Evolutionary conservation across 768 basidiomycete genomes (phyloP).

Genomic region (Tephrocybe sp.): DNA sequence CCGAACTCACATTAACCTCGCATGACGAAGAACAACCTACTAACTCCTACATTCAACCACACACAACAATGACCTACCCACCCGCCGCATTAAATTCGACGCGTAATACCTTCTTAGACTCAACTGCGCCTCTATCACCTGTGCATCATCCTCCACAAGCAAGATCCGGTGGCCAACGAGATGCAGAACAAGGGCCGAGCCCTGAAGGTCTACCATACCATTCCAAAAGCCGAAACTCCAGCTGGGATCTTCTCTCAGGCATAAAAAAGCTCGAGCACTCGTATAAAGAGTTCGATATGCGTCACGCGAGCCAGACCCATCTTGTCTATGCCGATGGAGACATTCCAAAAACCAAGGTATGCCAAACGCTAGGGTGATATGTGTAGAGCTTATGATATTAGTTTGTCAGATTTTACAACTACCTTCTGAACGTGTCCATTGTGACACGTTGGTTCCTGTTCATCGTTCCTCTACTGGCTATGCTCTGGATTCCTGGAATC

Average conservation of each 20-base stretch:
- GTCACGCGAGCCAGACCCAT: conserved; percentile 50
- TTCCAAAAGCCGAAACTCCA: conserved; percentile 28
- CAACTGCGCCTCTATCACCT: conserved; percentile 13
- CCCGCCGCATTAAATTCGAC: conserved; percentile 10
- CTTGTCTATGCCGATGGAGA: conserved; percentile 64
- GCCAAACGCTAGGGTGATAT: no score
- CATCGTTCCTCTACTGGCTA: conserved; percentile 69
- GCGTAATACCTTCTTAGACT: conserved; percentile 8
- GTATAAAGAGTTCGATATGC: conserved; percentile 59
- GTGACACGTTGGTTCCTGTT: conserved; percentile 79
- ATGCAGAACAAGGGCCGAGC: conserved; percentile 25
- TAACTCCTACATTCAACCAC: not conserved
- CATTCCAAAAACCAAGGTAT: conserved; percentile 53
- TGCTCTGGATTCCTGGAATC: conserved; percentile 78
- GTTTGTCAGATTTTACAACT: conserved; percentile 68
- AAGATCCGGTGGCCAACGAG: not conserved
- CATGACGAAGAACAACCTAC: not conserved
- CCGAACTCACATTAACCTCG: conserved; percentile 1
- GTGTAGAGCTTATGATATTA: no score
- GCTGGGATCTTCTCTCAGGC: conserved; percentile 53
- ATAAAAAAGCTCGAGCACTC: conserved; percentile 52
- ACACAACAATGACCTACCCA: conserved; percentile 18
- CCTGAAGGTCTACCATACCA: conserved; percentile 13
- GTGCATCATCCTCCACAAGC: conserved; percentile 1
- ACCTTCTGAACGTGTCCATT: conserved; percentile 73